Evolutionary conservation across 495 filamentous ascomycete genomes (phyloP).

Genomic region (Cairneyella variabilis): DNA sequence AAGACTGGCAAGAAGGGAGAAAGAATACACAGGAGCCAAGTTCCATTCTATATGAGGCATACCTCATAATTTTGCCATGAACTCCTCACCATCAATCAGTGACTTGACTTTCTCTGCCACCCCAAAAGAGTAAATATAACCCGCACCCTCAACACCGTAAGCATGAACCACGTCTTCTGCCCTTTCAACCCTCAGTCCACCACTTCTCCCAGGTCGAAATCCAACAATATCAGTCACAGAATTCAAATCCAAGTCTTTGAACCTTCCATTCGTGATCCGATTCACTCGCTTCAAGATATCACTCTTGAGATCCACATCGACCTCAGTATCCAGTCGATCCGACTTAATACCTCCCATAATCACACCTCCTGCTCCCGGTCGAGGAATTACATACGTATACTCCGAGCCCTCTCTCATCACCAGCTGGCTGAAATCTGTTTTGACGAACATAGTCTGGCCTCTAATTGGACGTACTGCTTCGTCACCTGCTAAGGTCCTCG

Average conservation of each 20-base stretch:
- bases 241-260: constrained; percentile 12
- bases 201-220: constrained; percentile 27
- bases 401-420: constrained; percentile 38
- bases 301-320: constrained; percentile 16
- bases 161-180: constrained; percentile 32
- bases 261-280: constrained; percentile 12
- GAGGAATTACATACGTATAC: constrained; percentile 49
- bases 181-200: constrained; percentile 31
- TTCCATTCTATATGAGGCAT: too few species aligned
- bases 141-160: constrained; percentile 30
- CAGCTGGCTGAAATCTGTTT: constrained; percentile 10
- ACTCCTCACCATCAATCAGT: too few species aligned
- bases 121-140: constrained; percentile 32
- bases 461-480: constrained; percentile 14
- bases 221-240: constrained; percentile 27
- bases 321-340: constrained; percentile 24
- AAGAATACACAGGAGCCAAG: too few species aligned
- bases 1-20: too few species aligned
- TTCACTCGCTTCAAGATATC: constrained; percentile 25
- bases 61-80: too few species aligned
- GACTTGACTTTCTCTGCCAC: constrained; percentile 23
- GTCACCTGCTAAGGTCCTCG: constrained; percentile 16
- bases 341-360: constrained; percentile 47
- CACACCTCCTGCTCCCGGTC: constrained; percentile 38
- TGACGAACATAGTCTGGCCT: constrained; percentile 26